Evolutionary conservation across 176 grass and related monocot genomes (phyloP), one percentile per base, ranked within the genome.

Genomic region (Elymus sibiricus): DNA sequence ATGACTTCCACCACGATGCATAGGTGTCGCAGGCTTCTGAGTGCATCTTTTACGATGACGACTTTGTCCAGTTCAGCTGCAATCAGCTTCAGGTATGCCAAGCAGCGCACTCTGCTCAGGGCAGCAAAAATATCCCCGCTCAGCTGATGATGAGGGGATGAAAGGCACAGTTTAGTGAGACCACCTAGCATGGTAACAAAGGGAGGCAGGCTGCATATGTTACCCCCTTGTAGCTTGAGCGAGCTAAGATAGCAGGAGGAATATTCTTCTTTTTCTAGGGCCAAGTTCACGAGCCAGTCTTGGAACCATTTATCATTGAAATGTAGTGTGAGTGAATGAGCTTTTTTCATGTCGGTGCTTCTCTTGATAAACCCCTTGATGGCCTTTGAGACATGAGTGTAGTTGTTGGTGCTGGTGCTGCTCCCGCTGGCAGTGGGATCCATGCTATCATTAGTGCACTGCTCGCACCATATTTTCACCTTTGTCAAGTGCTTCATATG

Each of bases 311-410:
- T 22, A 1, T 60, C 59, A 31, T 2, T n/a, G 21, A 84, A 77
- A 6, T 26, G 7, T 13, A 84, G 5, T 7, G 22, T 66, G 61
- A 84, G 72, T 51, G 82, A 84, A 16, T 4, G 70, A 7, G 0
- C 39, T 3, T 76, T 12, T 0, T 49, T 76, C 39, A 44, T 0
- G 1, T 61, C 5, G 5, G 83, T 84, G 21, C 72, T 21, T 53
- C 60, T 66, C 83, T 76, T 12, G 5, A 84, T 77, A 42, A 77
- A 84, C 72, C 24, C 68, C 40, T 84, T 29, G 0, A 84, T 12
- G 59, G 60, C 21, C 0, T 34, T 53, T 37, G 70, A 47, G 46
- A 84, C 11, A 21, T 74, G 32, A 6, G 9, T 7, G 6, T 34
- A 81, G 55, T 12, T 9, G 38, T 16, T 21, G 5, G 11, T 28